A percentile compares a stretch with the other conserved stretches of the same genome.
Evolutionary conservation across 257 asterid genomes (phyloP).

Genomic region (Euphrasia confusa): DNA sequence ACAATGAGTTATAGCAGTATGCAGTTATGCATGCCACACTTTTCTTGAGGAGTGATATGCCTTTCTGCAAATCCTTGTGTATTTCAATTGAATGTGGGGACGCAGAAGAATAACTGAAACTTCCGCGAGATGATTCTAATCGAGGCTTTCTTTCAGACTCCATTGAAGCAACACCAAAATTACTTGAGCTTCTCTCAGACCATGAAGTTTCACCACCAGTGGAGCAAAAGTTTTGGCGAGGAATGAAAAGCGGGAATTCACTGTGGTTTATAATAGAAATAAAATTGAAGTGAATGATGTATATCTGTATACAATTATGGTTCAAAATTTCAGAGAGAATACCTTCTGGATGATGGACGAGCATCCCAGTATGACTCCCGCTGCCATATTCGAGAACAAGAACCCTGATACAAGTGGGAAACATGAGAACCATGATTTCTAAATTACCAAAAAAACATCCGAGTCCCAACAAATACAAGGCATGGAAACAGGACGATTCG

Average conservation of each 20-base stretch:
- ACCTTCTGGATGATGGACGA: constrained; percentile 97
- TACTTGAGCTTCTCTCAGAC: constrained; percentile 92
- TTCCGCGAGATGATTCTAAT: constrained; percentile 66
- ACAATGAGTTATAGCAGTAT: constrained; percentile 65
- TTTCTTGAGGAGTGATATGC: constrained; percentile 95
- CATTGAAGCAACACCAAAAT: constrained; percentile 87
- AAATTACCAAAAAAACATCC: neutral
- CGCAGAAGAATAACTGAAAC: constrained; percentile 74
- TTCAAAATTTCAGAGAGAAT: constrained; percentile 18
- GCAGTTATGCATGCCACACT: constrained; percentile 95
- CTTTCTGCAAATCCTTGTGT: constrained; percentile 98
- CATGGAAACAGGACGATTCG: neutral
- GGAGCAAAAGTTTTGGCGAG: constrained; percentile 79
- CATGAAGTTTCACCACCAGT: constrained; percentile 86
- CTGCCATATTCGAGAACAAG: constrained; percentile 98
- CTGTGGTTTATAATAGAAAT: constrained; percentile 41
- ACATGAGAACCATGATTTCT: constrained; percentile 20
- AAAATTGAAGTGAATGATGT: constrained; percentile 13
- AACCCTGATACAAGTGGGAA: constrained; percentile 60
- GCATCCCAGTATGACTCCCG: constrained; percentile 96
- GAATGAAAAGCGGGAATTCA: constrained; percentile 92
- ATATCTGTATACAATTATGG: constrained; percentile 17
- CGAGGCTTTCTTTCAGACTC: constrained; percentile 84
- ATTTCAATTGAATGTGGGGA: constrained; percentile 79
- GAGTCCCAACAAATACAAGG: constrained; percentile 13